These are phyloP conservation scores for Talaromyces amestolkiae DNA, from an alignment of 2,329 filamentous ascomycete species.

Conservation along the genomic window DNA sequence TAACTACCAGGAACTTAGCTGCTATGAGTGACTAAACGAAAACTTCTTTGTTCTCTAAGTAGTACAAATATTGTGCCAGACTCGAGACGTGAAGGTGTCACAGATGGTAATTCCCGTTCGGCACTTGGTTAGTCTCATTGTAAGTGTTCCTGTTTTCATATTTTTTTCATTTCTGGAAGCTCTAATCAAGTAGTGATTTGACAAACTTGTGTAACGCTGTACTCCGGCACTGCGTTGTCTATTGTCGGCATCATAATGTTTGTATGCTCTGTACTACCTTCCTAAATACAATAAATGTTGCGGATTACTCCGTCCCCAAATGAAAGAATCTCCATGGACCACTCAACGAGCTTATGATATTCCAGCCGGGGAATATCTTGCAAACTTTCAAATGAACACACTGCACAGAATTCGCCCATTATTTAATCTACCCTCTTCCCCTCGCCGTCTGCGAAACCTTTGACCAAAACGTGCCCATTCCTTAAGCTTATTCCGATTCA, in stretches of 20 bases:
- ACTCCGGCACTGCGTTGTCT: not conserved
- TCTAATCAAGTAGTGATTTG: not conserved
- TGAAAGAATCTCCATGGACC: not conserved
- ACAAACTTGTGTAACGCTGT: not conserved
- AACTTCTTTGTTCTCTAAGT: not conserved
- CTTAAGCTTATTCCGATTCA: constrained; percentile 44
- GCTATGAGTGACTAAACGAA: not conserved
- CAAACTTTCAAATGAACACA: not conserved
- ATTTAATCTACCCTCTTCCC: constrained; percentile 22
- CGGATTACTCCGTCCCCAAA: not conserved
- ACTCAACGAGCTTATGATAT: not conserved
- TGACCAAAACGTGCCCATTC: constrained; percentile 25
- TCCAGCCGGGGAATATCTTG: not conserved
- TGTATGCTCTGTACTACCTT: not conserved
- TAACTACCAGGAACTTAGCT: not conserved
- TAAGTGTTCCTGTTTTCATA: not conserved
- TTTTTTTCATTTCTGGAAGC: not conserved
- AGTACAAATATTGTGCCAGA: not conserved
- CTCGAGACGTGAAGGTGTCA: not conserved
- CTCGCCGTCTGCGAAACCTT: constrained; percentile 22
- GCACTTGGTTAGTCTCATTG: not conserved
- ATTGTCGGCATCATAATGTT: not conserved
- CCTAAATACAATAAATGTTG: not conserved
- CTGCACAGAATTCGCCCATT: not conserved
- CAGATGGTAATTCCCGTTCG: not conserved